Conservation (phyloP, 2,329 filamentous ascomycete genomes). For the Exophiala viscosa region DNA sequence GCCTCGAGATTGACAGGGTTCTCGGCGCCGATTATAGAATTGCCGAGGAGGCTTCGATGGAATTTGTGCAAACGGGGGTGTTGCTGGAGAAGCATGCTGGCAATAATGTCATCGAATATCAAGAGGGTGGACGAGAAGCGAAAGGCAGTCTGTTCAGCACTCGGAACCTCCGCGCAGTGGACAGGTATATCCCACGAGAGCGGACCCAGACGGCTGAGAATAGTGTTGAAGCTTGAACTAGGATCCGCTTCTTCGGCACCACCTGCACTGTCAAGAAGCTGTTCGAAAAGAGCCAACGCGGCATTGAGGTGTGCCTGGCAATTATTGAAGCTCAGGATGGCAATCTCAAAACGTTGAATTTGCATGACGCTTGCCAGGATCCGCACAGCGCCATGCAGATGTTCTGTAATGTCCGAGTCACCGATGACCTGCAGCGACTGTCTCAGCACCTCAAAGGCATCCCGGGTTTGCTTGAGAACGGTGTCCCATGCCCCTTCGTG, state of each 20-base stretch:
- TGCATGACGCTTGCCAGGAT: slow-evolving; percentile 37
- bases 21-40: neutral
- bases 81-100: slow-evolving; percentile 31
- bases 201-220: slow-evolving; percentile 4
- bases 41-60: slow-evolving; percentile 1
- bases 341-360: slow-evolving; percentile 34
- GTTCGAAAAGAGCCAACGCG: slow-evolving; percentile 33
- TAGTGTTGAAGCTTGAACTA: neutral
- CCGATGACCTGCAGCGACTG: slow-evolving; percentile 27
- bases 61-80: neutral
- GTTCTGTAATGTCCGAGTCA: slow-evolving; percentile 20
- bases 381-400: slow-evolving; percentile 26
- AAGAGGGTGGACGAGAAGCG: slow-evolving; percentile 36
- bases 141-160: slow-evolving; percentile 33
- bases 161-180: slow-evolving; percentile 7
- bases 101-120: slow-evolving; percentile 37
- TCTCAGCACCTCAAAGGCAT: slow-evolving; percentile 20
- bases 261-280: slow-evolving; percentile 20
- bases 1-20: slow-evolving; percentile 15
- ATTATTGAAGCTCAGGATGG: slow-evolving; percentile 34
- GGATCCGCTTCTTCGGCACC: neutral
- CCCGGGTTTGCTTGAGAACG: slow-evolving; percentile 11
- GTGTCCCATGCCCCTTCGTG: slow-evolving; percentile 4
- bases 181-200: slow-evolving; percentile 6
- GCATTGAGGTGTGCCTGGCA: slow-evolving; percentile 36